Conservation (phyloP, 257 asterid genomes). For the Lithospermum erythrorhizon region DNA sequence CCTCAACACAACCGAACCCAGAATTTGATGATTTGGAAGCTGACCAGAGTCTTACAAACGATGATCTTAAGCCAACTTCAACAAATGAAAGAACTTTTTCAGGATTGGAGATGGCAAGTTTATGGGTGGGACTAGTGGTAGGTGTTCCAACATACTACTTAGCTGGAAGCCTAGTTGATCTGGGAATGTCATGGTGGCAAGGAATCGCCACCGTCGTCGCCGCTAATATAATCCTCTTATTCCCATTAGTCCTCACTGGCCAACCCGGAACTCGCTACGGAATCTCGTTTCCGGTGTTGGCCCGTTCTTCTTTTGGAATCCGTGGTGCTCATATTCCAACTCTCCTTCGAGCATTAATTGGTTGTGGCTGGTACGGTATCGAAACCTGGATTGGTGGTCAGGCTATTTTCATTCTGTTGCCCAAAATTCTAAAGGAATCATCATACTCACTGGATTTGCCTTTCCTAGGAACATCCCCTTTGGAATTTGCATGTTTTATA, state of each 20-base stretch:
- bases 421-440: conserved; percentile 32
- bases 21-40: conserved; percentile 21
- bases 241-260: conserved; percentile 66
- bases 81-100: conserved; percentile 41
- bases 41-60: conserved; percentile 60
- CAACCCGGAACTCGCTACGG: conserved; percentile 78
- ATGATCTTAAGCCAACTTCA: conserved; percentile 66
- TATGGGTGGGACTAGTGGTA: conserved; percentile 85
- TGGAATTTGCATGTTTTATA: conserved; percentile 68
- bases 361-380: conserved; percentile 96
- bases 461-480: conserved; percentile 86
- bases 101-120: conserved; percentile 63
- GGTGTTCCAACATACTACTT: conserved; percentile 83
- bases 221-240: conserved; percentile 49
- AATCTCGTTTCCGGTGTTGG: conserved; percentile 76
- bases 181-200: conserved; percentile 99
- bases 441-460: conserved; percentile 21
- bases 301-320: conserved; percentile 67
- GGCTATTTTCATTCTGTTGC: conserved; percentile 68
- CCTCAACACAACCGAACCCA: conserved; percentile 13
- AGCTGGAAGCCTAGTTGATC: conserved; percentile 89
- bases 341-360: conserved; percentile 60
- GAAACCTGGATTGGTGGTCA: conserved; percentile 97
- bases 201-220: conserved; percentile 81
- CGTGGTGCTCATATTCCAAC: conserved; percentile 85